Evolutionary conservation across 2,329 filamentous ascomycete genomes (phyloP).

Genomic region (Onygena corvina): DNA sequence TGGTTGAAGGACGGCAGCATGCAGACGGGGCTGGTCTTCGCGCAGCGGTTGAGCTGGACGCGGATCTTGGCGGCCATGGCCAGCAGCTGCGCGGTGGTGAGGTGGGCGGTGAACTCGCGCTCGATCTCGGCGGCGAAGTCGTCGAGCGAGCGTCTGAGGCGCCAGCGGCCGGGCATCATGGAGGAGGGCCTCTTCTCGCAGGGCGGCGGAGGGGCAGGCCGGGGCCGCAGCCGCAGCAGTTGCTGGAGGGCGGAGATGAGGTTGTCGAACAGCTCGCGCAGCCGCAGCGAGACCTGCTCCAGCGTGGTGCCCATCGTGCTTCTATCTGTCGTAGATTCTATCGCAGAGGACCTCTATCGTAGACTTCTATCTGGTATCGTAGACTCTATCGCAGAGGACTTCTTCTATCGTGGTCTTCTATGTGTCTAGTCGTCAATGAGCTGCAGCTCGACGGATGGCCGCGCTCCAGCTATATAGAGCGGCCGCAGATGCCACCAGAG

Average conservation of each 20-base stretch:
- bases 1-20: constrained; percentile 57
- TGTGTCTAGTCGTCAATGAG: too few species aligned
- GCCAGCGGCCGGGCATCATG: constrained; percentile 24
- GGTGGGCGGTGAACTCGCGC: constrained; percentile 26
- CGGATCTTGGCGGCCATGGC: constrained; percentile 36
- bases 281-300: constrained; percentile 29
- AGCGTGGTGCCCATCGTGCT: constrained; percentile 20
- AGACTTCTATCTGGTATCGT: too few species aligned
- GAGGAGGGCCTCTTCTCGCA: constrained; percentile 22
- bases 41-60: constrained; percentile 43
- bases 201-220: background rate
- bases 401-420: too few species aligned
- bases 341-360: too few species aligned
- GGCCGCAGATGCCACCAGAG: too few species aligned
- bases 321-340: too few species aligned
- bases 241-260: constrained; percentile 31
- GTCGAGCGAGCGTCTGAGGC: constrained; percentile 28
- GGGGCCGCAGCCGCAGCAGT: constrained; percentile 26
- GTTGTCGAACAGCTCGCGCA: constrained; percentile 33
- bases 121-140: constrained; percentile 32
- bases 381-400: too few species aligned
- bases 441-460: too few species aligned
- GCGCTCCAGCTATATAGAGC: too few species aligned
- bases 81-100: constrained; percentile 28
- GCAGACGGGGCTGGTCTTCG: constrained; percentile 46